Base-by-base conservation (phyloP, 176 grass and related monocot species). In the Pontederia crassipes region DNA sequence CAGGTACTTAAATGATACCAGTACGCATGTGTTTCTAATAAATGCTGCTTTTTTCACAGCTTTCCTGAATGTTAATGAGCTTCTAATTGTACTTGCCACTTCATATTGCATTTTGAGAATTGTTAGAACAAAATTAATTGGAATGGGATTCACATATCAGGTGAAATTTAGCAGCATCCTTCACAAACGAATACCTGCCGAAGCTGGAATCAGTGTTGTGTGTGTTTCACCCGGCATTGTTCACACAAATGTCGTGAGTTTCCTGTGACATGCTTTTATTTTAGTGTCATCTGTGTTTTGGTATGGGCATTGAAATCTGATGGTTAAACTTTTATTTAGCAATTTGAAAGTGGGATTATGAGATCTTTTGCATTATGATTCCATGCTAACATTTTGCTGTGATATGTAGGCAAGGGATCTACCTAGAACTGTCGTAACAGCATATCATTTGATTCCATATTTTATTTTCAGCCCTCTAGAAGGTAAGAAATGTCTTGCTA, bases 121-220 rank as follows among this genome's bases (percentile, higher is more conserved):
- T 50, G 15, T 49, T 26, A n/a, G 10, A 20, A 54, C 51, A 40
- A 40, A 40, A 40, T 40, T 40, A 40, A 40, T 40, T 40, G 32
- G 32, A 40, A 40, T 40, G 32, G 32, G 6, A 60, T 59, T 40
- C 32, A 27, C 26, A 17, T 55, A 7, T 67, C 71, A 97, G 93
- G 69, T 97, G 55, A 97, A 97, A 59, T 97, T 97, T 57, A 85
- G 84, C 73, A 97, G 93, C 84, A 91, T 97, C 67, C 88, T 97
- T 81, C 84, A 91, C 75, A 91, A 78, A 71, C 80, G 46, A 81
- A 88, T 97, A 76, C 93, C 93, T 64, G 79, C 76, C 62, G 93
- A 97, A 82, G 87, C 93, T 74, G 79, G 68, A 15, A 78, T 97
- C 59, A 82, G 57, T 15, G 65, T 79, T 28, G 0, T 97, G 18